Conservation (phyloP, 2,329 filamentous ascomycete genomes). For the Phoma sp. region DNA sequence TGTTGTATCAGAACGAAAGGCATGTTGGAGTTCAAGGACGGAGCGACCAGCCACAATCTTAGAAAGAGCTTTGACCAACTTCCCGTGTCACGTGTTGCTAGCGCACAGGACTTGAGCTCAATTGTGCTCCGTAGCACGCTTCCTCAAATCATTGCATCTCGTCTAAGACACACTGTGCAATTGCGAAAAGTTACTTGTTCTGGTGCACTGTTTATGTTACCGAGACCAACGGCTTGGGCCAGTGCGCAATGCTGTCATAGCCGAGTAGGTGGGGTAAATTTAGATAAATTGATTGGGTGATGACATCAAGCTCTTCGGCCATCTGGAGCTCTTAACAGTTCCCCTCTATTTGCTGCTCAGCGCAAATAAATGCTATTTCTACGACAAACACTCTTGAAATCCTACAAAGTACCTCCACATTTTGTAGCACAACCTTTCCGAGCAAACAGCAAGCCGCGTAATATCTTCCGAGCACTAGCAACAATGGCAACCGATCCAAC, state of each 20-base stretch:
- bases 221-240: slow-evolving; percentile 7
- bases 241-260: slow-evolving; percentile 21
- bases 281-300: slow-evolving; percentile 18
- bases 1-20: neutral
- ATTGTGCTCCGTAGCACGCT: neutral
- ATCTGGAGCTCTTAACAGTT: slow-evolving; percentile 25
- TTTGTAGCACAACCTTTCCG: slow-evolving; percentile 16
- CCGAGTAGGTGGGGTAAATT: slow-evolving; percentile 27
- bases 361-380: slow-evolving; percentile 36
- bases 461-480: slow-evolving; percentile 46
- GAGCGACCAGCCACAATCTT: slow-evolving; percentile 18
- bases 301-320: slow-evolving; percentile 46
- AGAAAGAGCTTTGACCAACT: slow-evolving; percentile 12
- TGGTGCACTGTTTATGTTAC: neutral
- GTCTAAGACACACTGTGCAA: neutral
- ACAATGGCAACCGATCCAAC: slow-evolving; percentile 65
- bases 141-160: neutral
- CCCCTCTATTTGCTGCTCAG: slow-evolving; percentile 13
- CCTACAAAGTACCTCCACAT: slow-evolving; percentile 12
- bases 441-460: slow-evolving; percentile 19
- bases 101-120: neutral
- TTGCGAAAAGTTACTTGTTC: neutral
- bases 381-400: slow-evolving; percentile 20
- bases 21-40: slow-evolving; percentile 1
- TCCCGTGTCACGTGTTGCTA: slow-evolving; percentile 12